Evolutionary conservation across 768 basidiomycete genomes (phyloP).

Genomic region (Trametes punicea): DNA sequence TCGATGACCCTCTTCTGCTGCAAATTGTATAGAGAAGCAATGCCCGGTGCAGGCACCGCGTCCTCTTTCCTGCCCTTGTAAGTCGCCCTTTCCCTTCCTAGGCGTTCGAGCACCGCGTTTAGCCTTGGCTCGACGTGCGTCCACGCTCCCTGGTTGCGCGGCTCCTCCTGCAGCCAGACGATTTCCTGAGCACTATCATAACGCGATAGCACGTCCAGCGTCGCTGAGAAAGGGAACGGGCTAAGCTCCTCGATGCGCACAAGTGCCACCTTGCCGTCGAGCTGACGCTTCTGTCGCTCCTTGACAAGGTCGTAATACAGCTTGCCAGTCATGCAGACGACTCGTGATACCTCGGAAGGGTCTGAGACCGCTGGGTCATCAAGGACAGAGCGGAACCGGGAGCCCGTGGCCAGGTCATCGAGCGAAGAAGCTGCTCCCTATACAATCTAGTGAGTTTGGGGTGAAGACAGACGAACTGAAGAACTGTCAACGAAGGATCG

Average conservation of each 20-base stretch:
- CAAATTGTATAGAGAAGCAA: constrained; percentile 59
- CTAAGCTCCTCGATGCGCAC: constrained; percentile 82
- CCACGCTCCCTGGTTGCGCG: constrained; percentile 84
- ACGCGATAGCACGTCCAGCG: constrained; percentile 42
- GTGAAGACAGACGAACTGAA: neutral
- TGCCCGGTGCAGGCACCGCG: constrained; percentile 74
- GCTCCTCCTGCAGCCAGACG: constrained; percentile 84
- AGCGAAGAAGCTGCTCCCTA: constrained; percentile 75
- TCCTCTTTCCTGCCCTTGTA: constrained; percentile 72
- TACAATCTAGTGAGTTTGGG: neutral
- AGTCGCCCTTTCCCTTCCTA: constrained; percentile 36
- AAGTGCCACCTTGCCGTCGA: constrained; percentile 56
- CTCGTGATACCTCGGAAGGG: constrained; percentile 45
- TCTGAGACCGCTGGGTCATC: constrained; percentile 42
- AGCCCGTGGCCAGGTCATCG: constrained; percentile 55
- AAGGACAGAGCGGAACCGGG: constrained; percentile 66
- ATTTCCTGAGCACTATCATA: constrained; percentile 45
- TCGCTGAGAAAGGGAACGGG: constrained; percentile 75
- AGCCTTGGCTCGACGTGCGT: constrained; percentile 61
- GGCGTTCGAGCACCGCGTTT: constrained; percentile 41
- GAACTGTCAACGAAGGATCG: neutral
- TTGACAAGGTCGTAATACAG: constrained; percentile 84
- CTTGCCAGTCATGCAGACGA: constrained; percentile 81
- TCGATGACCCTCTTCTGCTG: constrained; percentile 65
- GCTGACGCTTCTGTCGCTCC: constrained; percentile 49